Evolutionary conservation across 441 rosid species (phyloP), one percentile per base, ranked within the genome.

Genomic region (Monsonia emarginata): DNA sequence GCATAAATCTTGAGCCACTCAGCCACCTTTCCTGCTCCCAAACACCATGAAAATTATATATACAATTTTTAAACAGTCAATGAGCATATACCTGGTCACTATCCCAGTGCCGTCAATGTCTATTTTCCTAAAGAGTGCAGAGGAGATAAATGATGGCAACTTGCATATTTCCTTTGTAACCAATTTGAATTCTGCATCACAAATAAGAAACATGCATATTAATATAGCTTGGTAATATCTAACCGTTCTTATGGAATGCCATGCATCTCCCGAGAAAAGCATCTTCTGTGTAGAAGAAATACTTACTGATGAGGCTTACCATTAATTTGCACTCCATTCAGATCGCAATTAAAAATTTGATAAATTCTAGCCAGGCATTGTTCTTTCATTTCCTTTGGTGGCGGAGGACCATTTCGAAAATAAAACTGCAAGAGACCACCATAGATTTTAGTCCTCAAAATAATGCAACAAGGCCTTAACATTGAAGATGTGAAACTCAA

Each of bases 111-210:
- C 74, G 38, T 82, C 76, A 66, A 76, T 80, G 77, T 95, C 98
- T 68, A 95, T 89, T 83, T 80, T 89, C 71, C 69, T 82, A 78
- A 95, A 91, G 54, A 95, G 91, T 40, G 79, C 77, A 0, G 87
- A 67, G 63, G 97, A 95, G 79, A 95, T 85, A 84, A 86, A 95
- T 64, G 97, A 86, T 32, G 99, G 99, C 66, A 95, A 82, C 83
- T 89, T 91, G 95, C 97, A 95, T 68, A 95, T 85, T 76, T 95
- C 99, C 74, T 82, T 81, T 4, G 99, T 87, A 60, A 95, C 86
- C 61, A 87, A 69, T 81, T 88, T 91, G 71, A 95, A 91, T 72
- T 91, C 99, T 95, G 79, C 27, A 50, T 50, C 10, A 21, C 57
- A 21, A 19, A 50, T 0, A 19, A 50, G 24, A 19, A 50, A 6